A percentile compares a stretch with the other conserved stretches of the same genome.
Evolutionary conservation across 2,329 filamentous ascomycete genomes (phyloP).

Genomic region (Calonectria pseudoreteaudii): DNA sequence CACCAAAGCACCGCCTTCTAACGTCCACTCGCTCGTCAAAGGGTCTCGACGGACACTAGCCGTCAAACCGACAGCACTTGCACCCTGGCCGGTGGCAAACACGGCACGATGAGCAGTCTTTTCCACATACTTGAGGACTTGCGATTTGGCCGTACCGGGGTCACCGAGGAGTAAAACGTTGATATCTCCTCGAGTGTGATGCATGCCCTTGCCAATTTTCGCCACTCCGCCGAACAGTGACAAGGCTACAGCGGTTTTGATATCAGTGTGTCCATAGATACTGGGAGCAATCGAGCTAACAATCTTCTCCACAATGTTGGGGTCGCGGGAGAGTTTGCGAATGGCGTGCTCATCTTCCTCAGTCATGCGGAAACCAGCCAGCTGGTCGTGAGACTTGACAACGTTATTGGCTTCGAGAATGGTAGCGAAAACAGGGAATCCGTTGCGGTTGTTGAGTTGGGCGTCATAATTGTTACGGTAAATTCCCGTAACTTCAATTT

Average conservation of each 20-base stretch:
- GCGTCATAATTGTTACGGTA: constrained; percentile 99
- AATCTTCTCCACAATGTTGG: constrained; percentile 92
- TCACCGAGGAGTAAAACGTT: constrained; percentile 97
- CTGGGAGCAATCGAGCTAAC: constrained; percentile 94
- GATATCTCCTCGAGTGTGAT: constrained; percentile 95
- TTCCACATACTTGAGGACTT: constrained; percentile 96
- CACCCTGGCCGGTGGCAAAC: constrained; percentile 97
- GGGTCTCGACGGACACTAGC: constrained; percentile 96
- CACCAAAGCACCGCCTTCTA: constrained; percentile 95
- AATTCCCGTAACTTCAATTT: constrained; percentile 95
- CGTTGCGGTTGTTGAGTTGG: constrained; percentile 97
- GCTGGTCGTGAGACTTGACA: constrained; percentile 96
- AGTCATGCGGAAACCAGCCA: constrained; percentile 94
- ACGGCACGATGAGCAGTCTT: constrained; percentile 97
- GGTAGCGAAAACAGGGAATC: constrained; percentile 97
- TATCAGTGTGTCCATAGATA: constrained; percentile 96
- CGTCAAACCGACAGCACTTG: constrained; percentile 96
- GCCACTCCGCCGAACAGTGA: constrained; percentile 95
- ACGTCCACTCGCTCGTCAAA: constrained; percentile 95
- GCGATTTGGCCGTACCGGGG: constrained; percentile 97
- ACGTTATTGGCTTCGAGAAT: constrained; percentile 98
- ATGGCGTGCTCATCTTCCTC: constrained; percentile 96
- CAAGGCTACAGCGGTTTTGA: constrained; percentile 95
- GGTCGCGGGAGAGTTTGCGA: constrained; percentile 86
- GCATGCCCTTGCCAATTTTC: constrained; percentile 89